Evolutionary conservation across 1,284 basidiomycete species (phyloP).

Genomic region (Tilletia horrida): DNA sequence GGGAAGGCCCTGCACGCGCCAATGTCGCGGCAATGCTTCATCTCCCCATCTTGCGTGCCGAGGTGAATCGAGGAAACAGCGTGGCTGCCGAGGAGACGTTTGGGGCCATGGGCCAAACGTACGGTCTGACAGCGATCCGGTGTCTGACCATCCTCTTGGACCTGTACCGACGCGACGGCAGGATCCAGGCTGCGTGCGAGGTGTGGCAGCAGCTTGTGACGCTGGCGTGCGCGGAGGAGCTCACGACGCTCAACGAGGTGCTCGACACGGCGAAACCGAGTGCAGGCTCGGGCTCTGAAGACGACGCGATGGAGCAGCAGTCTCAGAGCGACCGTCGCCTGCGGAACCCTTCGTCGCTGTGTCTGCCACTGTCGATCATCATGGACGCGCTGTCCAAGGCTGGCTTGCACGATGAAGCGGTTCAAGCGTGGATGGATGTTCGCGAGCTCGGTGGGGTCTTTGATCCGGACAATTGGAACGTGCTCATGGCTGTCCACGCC

Average conservation of each 20-base stretch:
- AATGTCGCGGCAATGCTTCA: slow-evolving; percentile 20
- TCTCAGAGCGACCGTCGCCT: too few relatives aligned
- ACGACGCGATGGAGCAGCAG: too few relatives aligned
- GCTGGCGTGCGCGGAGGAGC: slow-evolving; percentile 1
- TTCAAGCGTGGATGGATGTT: slow-evolving; percentile 68
- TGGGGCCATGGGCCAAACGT: not conserved
- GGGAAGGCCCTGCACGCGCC: not conserved
- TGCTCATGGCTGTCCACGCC: slow-evolving; percentile 71
- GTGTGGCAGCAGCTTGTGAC: slow-evolving; percentile 8
- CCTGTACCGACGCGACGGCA: slow-evolving; percentile 9
- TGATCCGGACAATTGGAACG: slow-evolving; percentile 91
- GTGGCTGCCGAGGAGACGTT: slow-evolving; percentile 16
- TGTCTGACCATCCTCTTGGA: slow-evolving; percentile 10
- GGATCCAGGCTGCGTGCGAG: slow-evolving; percentile 4
- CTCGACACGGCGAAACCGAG: not conserved
- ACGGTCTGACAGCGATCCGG: not conserved
- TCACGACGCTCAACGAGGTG: not conserved
- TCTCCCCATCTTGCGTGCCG: slow-evolving; percentile 6
- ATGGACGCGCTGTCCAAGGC: slow-evolving; percentile 62
- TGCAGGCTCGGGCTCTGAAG: too few relatives aligned
- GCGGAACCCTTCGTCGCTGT: slow-evolving; percentile 59
- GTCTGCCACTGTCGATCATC: slow-evolving; percentile 77
- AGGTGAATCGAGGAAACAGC: slow-evolving; percentile 13
- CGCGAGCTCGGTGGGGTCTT: slow-evolving; percentile 72
- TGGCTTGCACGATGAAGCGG: slow-evolving; percentile 66